Base-by-base conservation (phyloP, 495 filamentous ascomycete species). In the Aspergillus bridgeri region DNA sequence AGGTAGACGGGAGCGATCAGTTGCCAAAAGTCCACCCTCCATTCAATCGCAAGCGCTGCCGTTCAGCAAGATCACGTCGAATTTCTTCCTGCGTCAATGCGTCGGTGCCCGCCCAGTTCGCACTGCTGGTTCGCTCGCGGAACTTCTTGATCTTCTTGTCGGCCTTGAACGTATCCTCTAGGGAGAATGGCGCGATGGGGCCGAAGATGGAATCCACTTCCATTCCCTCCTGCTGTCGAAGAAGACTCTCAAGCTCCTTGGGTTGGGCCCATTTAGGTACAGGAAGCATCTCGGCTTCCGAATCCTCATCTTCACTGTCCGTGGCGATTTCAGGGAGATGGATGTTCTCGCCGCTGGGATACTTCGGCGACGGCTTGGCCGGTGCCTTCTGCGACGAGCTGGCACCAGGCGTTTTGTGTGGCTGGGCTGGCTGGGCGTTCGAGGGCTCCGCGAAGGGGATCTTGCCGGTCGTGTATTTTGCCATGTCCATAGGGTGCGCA, bases 151-250 rank as follows among this genome's bases (percentile, higher is more conserved):
- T 83, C 59, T 89, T 80, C 67, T 89, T 89, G 68, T 86, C 89
- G 58, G 84, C 81, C 66, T 83, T 87, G 76, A 99, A 99, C 46
- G 96, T 90, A 63, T 97, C 92, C 66, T 99, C 94, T 82, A 99
- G 89, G 59, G 89, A 86, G 65, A 97, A 81, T 33, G 89, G 88
- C 13, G 81, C 86, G 48, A 94, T 89, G 2, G 90, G 88, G 1
- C 94, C 94, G 66, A 99, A 99, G 33, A 99, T 86, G 18, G 85
- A 80, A 66, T 93, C 89, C 2, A 90, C 89, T 67, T 98, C 90
- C 56, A 89, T 79, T 18, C 83, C 78, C 68, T 99, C 92, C 68
- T 99, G 94, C 42, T 80, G 69, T 42, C 81, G 73, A 7, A 98
- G 78, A 45, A 88, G 75, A 29, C 76, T 73, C 18, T 86, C 82